Base-by-base conservation (phyloP, 2,329 filamentous ascomycete species). In the Onygenales sp. region DNA sequence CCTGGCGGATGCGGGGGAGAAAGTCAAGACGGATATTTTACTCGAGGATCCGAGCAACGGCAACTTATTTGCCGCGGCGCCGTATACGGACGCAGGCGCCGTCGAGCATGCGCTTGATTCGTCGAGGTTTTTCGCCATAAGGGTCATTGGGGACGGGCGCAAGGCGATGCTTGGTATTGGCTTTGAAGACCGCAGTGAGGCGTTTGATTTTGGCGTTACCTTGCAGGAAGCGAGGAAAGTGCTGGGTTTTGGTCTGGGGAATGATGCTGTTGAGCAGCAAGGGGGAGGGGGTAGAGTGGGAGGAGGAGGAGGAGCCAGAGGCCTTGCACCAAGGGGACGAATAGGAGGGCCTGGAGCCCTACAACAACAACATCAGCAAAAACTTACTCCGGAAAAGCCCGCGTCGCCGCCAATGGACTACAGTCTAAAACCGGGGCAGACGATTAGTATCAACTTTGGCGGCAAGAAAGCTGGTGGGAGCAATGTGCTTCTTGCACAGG, bases 391-490 rank as follows among this genome's bases (percentile, higher is more conserved):
- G 48, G 61, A 33, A 56, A 56, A 54, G 6, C 63, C 63, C 21
- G 62, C 65, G 21, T 59, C 64, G 60, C 67, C 69, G 27, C 52
- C 55, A 70, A 81, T 80, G 59, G 89, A 95, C 64, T 90, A 89
- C 65, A 91, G 87, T 63, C 69, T 95, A 58, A 95, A 95, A 69
- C 88, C 91, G 56, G 89, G 89, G 9, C 86, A 95, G 77, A 95
- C 87, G 14, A 94, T 95, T 61, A 88, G 85, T 27, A 84, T 94
- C 58, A 88, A 87, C 66, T 77, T 93, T 50, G 83, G 81, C 64
- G 73, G 52, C 75, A 74, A 56, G 77, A 70, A 55, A 65, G 21
- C 42, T 4, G 21, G 21, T 27, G 21, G 21, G 3, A 27, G 4
- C 21, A 27, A 4, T 27, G 21, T 27, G 17, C 14, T 9, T 11